Evolutionary conservation across 2,329 filamentous ascomycete genomes (phyloP).

Genomic region (Aspergillus cejpii): DNA sequence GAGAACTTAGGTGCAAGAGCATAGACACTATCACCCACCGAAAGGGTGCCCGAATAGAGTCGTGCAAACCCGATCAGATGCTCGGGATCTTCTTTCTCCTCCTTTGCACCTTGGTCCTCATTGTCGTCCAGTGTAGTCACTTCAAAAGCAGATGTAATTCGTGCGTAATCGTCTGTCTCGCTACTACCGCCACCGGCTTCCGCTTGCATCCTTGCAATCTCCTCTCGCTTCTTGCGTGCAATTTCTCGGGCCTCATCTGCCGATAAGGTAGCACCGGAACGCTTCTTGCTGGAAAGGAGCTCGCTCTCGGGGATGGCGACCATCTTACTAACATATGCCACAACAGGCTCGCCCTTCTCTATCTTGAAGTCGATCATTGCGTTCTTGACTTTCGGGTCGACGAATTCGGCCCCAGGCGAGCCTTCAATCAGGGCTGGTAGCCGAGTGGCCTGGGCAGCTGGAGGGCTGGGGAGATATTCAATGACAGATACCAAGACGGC

Average conservation of each 20-base stretch:
- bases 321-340: constrained; percentile 98
- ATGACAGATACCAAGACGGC: constrained; percentile 89
- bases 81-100: constrained; percentile 65
- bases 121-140: constrained; percentile 52
- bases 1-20: constrained; percentile 91
- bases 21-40: constrained; percentile 83
- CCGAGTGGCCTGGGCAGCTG: constrained; percentile 68
- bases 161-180: constrained; percentile 46
- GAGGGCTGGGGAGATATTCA: constrained; percentile 83
- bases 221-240: constrained; percentile 79
- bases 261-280: constrained; percentile 63
- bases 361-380: constrained; percentile 78
- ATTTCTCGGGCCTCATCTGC: constrained; percentile 86
- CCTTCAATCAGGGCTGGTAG: constrained; percentile 71
- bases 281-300: constrained; percentile 71
- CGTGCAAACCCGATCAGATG: constrained; percentile 91
- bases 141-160: constrained; percentile 56
- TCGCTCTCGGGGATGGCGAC: constrained; percentile 91
- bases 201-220: constrained; percentile 73
- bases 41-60: constrained; percentile 83
- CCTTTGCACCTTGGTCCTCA: constrained; percentile 44
- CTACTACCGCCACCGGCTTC: constrained; percentile 38
- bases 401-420: constrained; percentile 67
- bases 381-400: constrained; percentile 63
- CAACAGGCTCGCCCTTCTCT: constrained; percentile 64